These are phyloP conservation scores for Eutypa lata DNA, from an alignment of 2,329 filamentous ascomycete genomes.

Conservation along the genomic window DNA sequence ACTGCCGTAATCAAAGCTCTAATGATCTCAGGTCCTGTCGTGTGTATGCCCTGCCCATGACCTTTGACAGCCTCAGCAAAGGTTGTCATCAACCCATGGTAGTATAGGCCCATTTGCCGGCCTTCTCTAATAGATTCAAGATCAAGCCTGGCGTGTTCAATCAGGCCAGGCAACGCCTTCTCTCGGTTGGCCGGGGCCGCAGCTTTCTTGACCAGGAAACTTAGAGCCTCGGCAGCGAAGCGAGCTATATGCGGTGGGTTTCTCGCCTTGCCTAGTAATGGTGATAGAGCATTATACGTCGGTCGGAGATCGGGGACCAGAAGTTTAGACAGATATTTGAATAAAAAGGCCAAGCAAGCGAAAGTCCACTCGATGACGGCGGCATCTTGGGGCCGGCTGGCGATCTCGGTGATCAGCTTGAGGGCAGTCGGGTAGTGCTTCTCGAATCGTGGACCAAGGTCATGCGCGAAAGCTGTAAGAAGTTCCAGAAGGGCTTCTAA, in stretches of 20 bases:
- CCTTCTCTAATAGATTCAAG: slow-evolving; percentile 52
- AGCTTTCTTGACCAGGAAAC: slow-evolving; percentile 88
- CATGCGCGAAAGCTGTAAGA: slow-evolving; percentile 91
- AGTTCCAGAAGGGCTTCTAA: slow-evolving; percentile 85
- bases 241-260: slow-evolving; percentile 85
- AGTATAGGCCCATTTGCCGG: slow-evolving; percentile 66
- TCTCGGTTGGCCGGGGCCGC: slow-evolving; percentile 75
- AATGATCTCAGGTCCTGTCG: slow-evolving; percentile 53
- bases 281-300: slow-evolving; percentile 77
- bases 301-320: slow-evolving; percentile 82
- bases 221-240: slow-evolving; percentile 92
- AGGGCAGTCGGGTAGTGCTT: slow-evolving; percentile 79
- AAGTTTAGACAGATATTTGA: slow-evolving; percentile 92
- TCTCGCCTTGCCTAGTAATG: slow-evolving; percentile 76
- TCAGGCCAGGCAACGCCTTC: slow-evolving; percentile 65
- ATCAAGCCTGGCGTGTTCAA: slow-evolving; percentile 70
- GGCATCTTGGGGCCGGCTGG: slow-evolving; percentile 71
- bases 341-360: slow-evolving; percentile 86
- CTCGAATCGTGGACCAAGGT: slow-evolving; percentile 83
- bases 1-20: slow-evolving; percentile 49
- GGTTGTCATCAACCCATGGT: slow-evolving; percentile 86
- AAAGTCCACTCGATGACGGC: slow-evolving; percentile 99
- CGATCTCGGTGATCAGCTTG: slow-evolving; percentile 71
- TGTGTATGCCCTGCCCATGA: slow-evolving; percentile 57
- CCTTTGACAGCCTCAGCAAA: slow-evolving; percentile 78